Evolutionary conservation across 139 green algal species (phyloP).

Genomic region (Nannochloris sp.): DNA sequence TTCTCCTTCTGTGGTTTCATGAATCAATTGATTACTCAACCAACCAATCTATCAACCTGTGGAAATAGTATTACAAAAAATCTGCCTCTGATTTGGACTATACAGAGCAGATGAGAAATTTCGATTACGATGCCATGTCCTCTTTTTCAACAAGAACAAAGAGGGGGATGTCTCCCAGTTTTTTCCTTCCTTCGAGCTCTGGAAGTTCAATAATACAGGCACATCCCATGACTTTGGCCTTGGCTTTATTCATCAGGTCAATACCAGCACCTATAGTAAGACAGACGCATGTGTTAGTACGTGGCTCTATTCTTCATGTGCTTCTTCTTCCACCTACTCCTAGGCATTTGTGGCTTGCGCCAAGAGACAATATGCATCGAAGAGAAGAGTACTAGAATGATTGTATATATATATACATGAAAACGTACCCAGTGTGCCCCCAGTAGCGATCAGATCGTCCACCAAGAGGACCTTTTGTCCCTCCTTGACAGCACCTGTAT

Average conservation of each 20-base stretch:
- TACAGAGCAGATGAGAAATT: too few relatives aligned
- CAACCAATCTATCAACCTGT: too few relatives aligned
- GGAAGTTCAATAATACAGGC: conserved; percentile 85
- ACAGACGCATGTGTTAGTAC: too few relatives aligned
- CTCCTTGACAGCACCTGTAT: conserved; percentile 66
- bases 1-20: too few relatives aligned
- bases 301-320: too few relatives aligned
- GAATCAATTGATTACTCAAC: too few relatives aligned
- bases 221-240: conserved; percentile 66
- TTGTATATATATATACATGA: conserved; percentile 31
- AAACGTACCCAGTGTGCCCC: conserved; percentile 79
- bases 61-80: too few relatives aligned
- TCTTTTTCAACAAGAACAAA: conserved; percentile 82
- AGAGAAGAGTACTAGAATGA: too few relatives aligned
- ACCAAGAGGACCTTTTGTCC: conserved; percentile 87
- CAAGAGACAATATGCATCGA: too few relatives aligned
- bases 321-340: too few relatives aligned
- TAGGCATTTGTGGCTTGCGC: too few relatives aligned
- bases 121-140: conserved; percentile 31
- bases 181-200: conserved; percentile 66
- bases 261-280: conserved; percentile 42
- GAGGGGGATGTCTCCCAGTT: conserved; percentile 54
- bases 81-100: neutral
- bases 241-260: conserved; percentile 68
- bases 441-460: conserved; percentile 97